Base-by-base conservation (phyloP, 306 rosid species). In the Potentilla sterilis region DNA sequence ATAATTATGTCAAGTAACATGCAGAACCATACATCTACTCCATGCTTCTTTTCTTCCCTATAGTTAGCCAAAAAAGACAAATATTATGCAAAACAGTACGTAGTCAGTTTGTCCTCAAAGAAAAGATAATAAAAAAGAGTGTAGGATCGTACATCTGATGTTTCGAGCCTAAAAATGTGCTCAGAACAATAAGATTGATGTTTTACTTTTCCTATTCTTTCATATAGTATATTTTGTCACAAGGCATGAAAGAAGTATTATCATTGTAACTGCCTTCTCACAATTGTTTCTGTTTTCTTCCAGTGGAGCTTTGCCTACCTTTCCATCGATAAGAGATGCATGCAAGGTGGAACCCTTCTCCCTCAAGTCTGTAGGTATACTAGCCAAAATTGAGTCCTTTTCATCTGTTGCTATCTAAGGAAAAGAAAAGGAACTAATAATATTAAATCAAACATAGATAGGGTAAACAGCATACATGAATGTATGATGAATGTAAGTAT, bases 341-440 rank as follows among this genome's bases (percentile, higher is more conserved):
- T 89, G 82, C 55, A 89, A 79, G 67, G 85, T 37, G 72, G 90
- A 90, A 67, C 95, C 97, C 73, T 70, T 95, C 80, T 90, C 92
- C 85, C 81, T 90, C 84, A 81, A 83, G 54, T 90, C 88, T 18
- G 74, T 75, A 67, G 96, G 98, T 79, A 90, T 57, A 83, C 95
- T 87, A 4, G 87, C 87, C 82, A 95, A 77, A 85, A 95, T 90
- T 61, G 87, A 80, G 79, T 90, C 91, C 76, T 90, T 95, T 79
- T 95, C 93, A 74, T 90, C 93, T 41, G 82, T 77, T 10, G 89
- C 96, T 40, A 86, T 89, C 98, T 94, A 38, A 24, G 77, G 65
- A 77, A 47, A 70, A 14, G 65, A 71, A 84, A 76, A 34, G 43
- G 48, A 54, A 46, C 44, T 47, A 41, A 46, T 32, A 61, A 48